Evolutionary conservation across 2,329 filamentous ascomycete species (phyloP).

Genomic region (Tolypocladium tundrense): DNA sequence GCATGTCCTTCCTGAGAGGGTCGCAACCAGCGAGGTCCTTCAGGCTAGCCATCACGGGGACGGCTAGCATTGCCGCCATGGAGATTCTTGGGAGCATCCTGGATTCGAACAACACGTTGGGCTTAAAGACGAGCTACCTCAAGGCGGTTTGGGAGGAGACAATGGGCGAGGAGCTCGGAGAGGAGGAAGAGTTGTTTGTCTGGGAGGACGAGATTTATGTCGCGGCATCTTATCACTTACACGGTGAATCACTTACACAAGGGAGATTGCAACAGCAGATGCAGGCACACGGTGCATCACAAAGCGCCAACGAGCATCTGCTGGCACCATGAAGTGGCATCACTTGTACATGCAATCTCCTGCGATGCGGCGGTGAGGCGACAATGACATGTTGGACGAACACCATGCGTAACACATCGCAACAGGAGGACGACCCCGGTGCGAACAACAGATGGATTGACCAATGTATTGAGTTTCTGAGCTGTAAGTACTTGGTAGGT

Average conservation of each 20-base stretch:
- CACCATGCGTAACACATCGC: background rate
- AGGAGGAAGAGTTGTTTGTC: background rate
- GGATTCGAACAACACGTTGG: background rate
- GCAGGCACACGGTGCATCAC: background rate
- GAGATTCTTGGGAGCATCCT: background rate
- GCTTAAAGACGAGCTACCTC: background rate
- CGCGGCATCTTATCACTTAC: background rate
- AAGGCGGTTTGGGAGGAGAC: background rate
- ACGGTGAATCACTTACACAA: background rate
- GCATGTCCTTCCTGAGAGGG: slow-evolving; percentile 13
- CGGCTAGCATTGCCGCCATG: slow-evolving; percentile 1
- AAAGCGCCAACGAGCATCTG: background rate
- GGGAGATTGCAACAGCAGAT: background rate
- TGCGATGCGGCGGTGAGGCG: background rate
- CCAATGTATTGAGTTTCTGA: background rate
- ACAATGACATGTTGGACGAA: background rate
- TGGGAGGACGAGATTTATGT: background rate
- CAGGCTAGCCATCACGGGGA: slow-evolving; percentile 7
- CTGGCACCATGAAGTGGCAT: background rate
- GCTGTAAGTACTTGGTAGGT: background rate
- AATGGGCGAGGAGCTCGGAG: background rate
- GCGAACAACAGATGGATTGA: background rate
- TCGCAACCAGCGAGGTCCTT: slow-evolving; percentile 13
- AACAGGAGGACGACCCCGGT: background rate
- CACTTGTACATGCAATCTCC: background rate